Base-by-base conservation (phyloP, 1,284 basidiomycete species). In the Hortiboletus rubellus region DNA sequence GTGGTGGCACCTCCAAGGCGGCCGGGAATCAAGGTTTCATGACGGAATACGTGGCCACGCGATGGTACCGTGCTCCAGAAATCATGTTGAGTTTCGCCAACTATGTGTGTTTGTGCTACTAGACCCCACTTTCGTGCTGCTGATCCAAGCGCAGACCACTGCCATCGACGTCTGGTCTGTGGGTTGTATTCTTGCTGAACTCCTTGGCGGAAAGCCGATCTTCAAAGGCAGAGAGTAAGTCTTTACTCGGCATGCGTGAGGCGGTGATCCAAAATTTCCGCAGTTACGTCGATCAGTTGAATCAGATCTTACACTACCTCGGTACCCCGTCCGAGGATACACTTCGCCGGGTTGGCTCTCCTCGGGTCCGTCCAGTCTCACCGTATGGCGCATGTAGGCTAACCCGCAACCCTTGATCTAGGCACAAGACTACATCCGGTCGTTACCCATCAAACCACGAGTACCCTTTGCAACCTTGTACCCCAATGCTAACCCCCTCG, bases 371-470 rank as follows among this genome's bases (percentile, higher is more conserved):
- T 75, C 24, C 30, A 11, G 49, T 44, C 17, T 15, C 48, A 14
- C 36, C 30, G 24, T 18, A 44, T 24, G 31, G 30, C 33, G 9
- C 7, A 3, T n/a, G 3, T 24, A 22, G 0, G 12, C 51, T 62
- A 30, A 69, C 53, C 44, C 59, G 30, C 42, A 36, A 30, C 37
- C 40, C 53, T 53, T 46, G 40, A 15, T 52, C n/a, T 67, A 92
- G 89, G 94, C 95, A 0, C 94, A 97, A 81, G 95, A 97, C 67
- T 99, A 99, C 74, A 99, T 99, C 70, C 91, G 97, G 50, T 97
- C 94, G 12, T 82, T 99, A 12, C 97, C 97, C 17, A 98, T 95
- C 82, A 96, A 96, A 74, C 92, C 95, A 17, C 87, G 92, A 22
- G 91, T 99, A 34, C 91, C 93, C 0, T 98, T 98, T 78, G 81